Evolutionary conservation across 345 rosid species (phyloP).

Genomic region (Eucalyptus albens): DNA sequence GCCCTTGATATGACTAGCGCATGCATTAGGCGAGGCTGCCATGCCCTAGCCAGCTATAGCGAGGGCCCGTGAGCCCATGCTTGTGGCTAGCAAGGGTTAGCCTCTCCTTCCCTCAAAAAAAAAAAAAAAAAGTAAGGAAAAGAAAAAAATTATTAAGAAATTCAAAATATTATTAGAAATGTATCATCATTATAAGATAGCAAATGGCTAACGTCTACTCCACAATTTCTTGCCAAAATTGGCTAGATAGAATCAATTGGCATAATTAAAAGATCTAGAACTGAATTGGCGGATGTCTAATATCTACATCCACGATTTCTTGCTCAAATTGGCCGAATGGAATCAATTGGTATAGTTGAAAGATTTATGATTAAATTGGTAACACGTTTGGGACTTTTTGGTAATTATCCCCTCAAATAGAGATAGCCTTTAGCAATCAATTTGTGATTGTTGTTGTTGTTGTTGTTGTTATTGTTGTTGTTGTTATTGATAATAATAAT

Average conservation of each 20-base stretch:
- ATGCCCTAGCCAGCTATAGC: background rate
- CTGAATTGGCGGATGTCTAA: background rate
- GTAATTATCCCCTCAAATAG: no score
- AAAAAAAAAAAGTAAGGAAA: no score
- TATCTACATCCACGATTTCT: no score
- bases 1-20: background rate
- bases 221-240: no score
- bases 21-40: fast-evolving
- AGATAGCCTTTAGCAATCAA: background rate
- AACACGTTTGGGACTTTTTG: no score
- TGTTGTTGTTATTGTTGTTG: fast-evolving
- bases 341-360: no score
- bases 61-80: background rate
- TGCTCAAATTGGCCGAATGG: fast-evolving
- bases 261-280: no score
- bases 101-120: background rate
- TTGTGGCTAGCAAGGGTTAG: background rate
- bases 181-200: background rate
- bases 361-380: no score
- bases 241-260: no score
- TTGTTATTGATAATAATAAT: no score
- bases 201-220: fast-evolving
- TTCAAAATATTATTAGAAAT: no score
- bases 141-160: no score
- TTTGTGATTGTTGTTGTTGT: fast-evolving